Evolutionary conservation across 331 rosid species (phyloP), one percentile per base, ranked within the genome.

Genomic region (Rhamnella rubrinervis): DNA sequence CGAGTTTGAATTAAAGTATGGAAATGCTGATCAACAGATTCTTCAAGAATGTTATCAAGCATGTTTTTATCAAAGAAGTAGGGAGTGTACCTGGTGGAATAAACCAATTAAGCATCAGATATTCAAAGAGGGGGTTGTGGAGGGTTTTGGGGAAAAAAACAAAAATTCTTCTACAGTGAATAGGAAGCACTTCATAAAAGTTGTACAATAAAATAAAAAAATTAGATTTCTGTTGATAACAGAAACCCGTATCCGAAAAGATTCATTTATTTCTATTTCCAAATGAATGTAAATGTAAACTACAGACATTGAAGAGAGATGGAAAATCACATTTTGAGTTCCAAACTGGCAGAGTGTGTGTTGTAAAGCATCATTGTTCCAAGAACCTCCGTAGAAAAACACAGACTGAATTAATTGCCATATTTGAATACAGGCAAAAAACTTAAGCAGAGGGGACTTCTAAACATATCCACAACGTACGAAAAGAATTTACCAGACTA

Each of bases 21-120:
- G 86, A 95, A 95, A 80, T 91, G 97, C 75, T 89, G 97, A 82
- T 95, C 99, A 61, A 89, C 97, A 60, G 99, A 93, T 72, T 91
- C 97, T 85, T 95, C 97, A 71, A 95, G 99, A 85, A 95, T 91
- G 85, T 91, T 85, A 85, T 95, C 99, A 51, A 95, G 97, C 89
- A 87, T 86, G 76, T 75, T 80, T 83, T 95, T 95, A 82, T 95
- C 99, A 70, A 95, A 95, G 83, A 95, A 95, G 83, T 91, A 95
- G 59, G 99, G 99, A 56, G 99, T 95, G 72, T 95, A 95, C 97
- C 99, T 95, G 88, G 71, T 53, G 70, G 61, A 80, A 71, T 44
- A 83, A 85, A 82, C 38, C 47, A 58, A 49, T 66, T 63, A 50
- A 66, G 69, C 67, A 78, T 80, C 59, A 57, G 60, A 38, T 25